Evolutionary conservation across 148 eudicot species (phyloP), one percentile per base, ranked within the genome.

Genomic region (Camellia japonica): DNA sequence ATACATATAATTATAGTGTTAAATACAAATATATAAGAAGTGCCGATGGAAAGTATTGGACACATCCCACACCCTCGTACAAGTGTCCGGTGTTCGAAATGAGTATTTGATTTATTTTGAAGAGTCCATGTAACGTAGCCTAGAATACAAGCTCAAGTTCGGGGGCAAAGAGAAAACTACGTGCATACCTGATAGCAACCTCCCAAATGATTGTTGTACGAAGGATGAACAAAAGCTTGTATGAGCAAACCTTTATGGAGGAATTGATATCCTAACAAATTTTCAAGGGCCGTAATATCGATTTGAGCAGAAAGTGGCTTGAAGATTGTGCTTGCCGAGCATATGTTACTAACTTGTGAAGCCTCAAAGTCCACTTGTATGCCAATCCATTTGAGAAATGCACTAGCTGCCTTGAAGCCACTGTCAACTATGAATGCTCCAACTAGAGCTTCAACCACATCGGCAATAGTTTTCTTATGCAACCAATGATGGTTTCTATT

Each of bases 221-320:
- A 96, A 74, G 99, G 97, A 85, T 96, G 99, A 80, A 96, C 78
- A 83, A 96, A n/a, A 43, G 99, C 99, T 87, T 92, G 98, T 46
- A 92, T 78, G 81, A 92, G 94, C 83, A 96, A 87, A 78, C 99
- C 99, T 83, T 83, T 90, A 83, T 92, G 87, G 78, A 73, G 81
- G 84, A 96, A 96, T 19, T 59, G 80, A 82, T 96, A 90, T 8
- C 87, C 91, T 72, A 92, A 71, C 56, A 74, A 43, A 61, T 81
- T 85, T 81, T 96, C 99, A 66, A 94, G 83, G 68, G 86, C 80
- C 60, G 86, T 66, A 69, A 94, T 78, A 84, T 90, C 88, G 59
- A 86, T 49, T 8, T 73, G 80, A 84, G 88, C 73, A 73, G 94
- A 80, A 73, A 94, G 90, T 10, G 92, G 82, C 81, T 80, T 76